Conservation (phyloP, 2,329 filamentous ascomycete species). For the Alternaria triticimaculans region DNA sequence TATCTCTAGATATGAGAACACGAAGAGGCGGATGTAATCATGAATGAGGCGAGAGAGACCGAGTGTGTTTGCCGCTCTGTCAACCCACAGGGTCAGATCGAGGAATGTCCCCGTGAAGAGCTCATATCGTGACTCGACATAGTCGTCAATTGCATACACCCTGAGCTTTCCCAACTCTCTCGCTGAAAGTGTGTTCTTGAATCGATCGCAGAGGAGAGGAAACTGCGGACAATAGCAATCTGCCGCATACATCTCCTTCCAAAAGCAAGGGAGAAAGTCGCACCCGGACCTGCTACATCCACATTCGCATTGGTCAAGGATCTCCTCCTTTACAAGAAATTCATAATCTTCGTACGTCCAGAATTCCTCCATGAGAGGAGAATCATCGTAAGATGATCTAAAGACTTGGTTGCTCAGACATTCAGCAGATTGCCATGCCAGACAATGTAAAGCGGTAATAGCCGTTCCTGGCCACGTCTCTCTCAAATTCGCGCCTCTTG, state of each 20-base stretch:
- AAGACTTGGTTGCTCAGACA: accelerated
- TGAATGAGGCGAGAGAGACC: not conserved
- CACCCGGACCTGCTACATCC: not conserved
- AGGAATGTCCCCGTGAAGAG: not conserved
- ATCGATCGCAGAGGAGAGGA: not conserved
- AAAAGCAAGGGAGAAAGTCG: not conserved
- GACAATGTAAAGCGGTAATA: not conserved
- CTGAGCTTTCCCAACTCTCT: not conserved
- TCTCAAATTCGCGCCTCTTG: not conserved
- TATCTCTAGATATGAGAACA: not conserved
- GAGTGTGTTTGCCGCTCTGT: accelerated
- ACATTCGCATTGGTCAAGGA: not conserved
- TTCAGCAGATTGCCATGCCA: not conserved
- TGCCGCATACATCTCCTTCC: not conserved
- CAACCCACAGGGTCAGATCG: not conserved
- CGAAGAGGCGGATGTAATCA: accelerated
- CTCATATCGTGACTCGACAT: too few species aligned
- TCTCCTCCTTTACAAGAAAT: not conserved
- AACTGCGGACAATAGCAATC: not conserved
- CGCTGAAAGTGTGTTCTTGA: accelerated
- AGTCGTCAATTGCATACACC: not conserved
- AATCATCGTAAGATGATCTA: not conserved
- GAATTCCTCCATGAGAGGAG: accelerated
- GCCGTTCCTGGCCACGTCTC: not conserved
- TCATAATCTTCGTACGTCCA: not conserved